Base-by-base conservation (phyloP, 371 early-diverging fungal genomes). In the Haplosporangium sp. region DNA sequence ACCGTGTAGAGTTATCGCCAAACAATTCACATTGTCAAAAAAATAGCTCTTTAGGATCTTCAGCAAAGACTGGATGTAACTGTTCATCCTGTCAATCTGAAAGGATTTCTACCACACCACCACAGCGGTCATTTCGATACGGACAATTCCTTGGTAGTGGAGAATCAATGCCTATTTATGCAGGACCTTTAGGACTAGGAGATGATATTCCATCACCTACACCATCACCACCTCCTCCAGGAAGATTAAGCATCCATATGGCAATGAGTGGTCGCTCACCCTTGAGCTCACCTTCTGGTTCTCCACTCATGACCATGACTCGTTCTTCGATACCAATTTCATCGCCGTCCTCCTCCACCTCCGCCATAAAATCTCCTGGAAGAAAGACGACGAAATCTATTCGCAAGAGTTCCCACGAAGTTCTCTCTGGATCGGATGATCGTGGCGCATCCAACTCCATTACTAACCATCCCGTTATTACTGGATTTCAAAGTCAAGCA, bases 121-220 rank as follows among this genome's bases (percentile, higher is more conserved):
- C 75, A 9, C 68, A 71, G 19, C 59, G 76, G 8, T n/a, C 72
- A 1, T 72, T 67, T 65, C 71, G 82, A 68, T 81, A 72, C 45
- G 75, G 67, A 2, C 82, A 71, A 27, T 81, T 64, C 44, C 74
- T 79, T 8, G 68, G 69, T 5, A 59, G 69, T 37, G 59, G 62
- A 45, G 78, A 78, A 7, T 57, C 79, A 3, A 67, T 69, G 27
- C 82, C 82, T 7, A 71, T 81, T 17, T 81, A 81, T 45, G 72
- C 82, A 13, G 82, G 82, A 1, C 76, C 82, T 8, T 37, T 75
- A 42, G 82, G 82, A 10, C 67, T 81, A 0, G 76, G 75, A 4
- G 82, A 81, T 27, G 82, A 81, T 34, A 75, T 81, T n/a, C 82
- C 82, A 7, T 81, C 82, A 9, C 82, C 82, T 2, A 72, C 82